Evolutionary conservation across 306 rosid genomes (phyloP).

Genomic region (Sicyos baderoa): DNA sequence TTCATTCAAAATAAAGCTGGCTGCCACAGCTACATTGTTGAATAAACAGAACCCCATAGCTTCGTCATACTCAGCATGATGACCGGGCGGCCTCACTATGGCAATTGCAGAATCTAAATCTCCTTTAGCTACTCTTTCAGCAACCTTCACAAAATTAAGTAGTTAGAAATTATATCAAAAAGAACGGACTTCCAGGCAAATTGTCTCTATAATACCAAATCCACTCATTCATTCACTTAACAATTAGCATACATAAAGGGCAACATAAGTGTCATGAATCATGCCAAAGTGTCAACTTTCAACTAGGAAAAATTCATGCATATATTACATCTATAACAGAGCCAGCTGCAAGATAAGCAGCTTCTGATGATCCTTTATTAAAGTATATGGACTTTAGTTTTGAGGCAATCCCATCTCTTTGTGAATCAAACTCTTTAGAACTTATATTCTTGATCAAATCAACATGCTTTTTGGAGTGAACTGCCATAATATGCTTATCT

Average conservation of each 20-base stretch:
- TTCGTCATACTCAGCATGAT: conserved; percentile 74
- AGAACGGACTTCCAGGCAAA: not conserved
- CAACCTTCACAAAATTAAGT: conserved; percentile 36
- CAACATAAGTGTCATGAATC: not conserved
- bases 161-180: not conserved
- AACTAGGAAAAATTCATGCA: not conserved
- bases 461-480: conserved; percentile 57
- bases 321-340: conserved; percentile 57
- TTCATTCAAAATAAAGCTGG: conserved; percentile 58
- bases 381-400: conserved; percentile 59
- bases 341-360: conserved; percentile 91
- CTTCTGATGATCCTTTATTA: conserved; percentile 72
- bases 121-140: conserved; percentile 66
- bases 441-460: conserved; percentile 60
- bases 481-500: conserved; percentile 41
- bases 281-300: not conserved
- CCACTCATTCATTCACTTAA: not conserved
- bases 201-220: not conserved
- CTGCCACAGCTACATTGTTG: conserved; percentile 84
- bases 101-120: conserved; percentile 75
- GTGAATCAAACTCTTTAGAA: conserved; percentile 39
- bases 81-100: conserved; percentile 95
- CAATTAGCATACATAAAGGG: not conserved
- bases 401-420: conserved; percentile 37
- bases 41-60: conserved; percentile 94